These are phyloP conservation scores for Eucalyptus globulus DNA, from an alignment of 345 rosid species.

Conservation along the genomic window DNA sequence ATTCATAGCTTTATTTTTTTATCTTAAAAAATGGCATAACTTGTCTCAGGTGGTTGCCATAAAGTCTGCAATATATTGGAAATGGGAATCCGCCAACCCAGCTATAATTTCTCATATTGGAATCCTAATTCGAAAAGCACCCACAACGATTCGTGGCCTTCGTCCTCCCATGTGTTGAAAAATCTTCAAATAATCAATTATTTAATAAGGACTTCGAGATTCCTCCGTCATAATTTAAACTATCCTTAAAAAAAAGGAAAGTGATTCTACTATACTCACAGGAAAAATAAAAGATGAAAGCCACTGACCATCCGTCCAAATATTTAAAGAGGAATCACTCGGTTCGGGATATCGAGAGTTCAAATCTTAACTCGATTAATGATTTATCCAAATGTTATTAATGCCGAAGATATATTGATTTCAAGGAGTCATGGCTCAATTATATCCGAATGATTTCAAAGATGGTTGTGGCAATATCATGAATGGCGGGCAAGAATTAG, in stretches of 20 bases:
- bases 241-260: neutral
- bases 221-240: neutral
- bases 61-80: neutral
- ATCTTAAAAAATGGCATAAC: neutral
- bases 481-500: neutral
- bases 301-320: neutral
- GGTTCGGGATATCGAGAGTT: neutral
- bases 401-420: neutral
- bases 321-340: no score
- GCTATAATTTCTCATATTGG: neutral
- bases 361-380: neutral
- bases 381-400: neutral
- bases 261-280: neutral
- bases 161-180: neutral
- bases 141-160: neutral
- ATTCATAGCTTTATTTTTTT: neutral
- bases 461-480: neutral
- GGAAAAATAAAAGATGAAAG: neutral
- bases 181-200: neutral
- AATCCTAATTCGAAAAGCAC: neutral
- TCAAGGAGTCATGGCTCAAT: neutral
- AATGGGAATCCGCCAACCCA: neutral
- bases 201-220: neutral
- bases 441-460: neutral
- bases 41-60: neutral